Evolutionary conservation across 2,329 filamentous ascomycete species (phyloP), one percentile per base, ranked within the genome.

Genomic region (Pseudogymnoascus sp.): DNA sequence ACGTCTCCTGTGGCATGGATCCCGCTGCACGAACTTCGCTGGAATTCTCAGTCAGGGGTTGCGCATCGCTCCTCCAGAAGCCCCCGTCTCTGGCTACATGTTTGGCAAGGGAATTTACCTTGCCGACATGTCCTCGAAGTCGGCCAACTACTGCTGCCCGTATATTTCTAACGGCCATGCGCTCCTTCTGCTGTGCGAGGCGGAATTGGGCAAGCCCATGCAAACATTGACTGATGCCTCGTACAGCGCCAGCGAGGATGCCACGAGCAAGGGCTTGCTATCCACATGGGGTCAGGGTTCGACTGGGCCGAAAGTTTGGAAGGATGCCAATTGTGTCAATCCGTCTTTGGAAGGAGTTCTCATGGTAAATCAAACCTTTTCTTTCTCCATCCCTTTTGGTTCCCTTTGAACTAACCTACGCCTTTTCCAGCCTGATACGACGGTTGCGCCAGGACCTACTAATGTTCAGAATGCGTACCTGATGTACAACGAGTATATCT

Each of bases 51-150:
- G 86, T 62, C 90, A 96, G 73, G 92, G 92, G 66, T 82, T 96
- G 5, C 88, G 90, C n/a, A 96, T 96, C 66, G 92, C 92, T 5
- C 92, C 92, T 0, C 87, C 88, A 0, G 87, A 95, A 73, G 91
- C 91, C 0, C 92, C 90, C 0, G 86, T 86, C 0, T 82, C 80
- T 4, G 90, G 90, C 1, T 92, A 93, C 77, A 93, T 93, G 88
- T 96, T 95, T 67, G 91, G 88, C 62, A 95, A 95, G 74, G 91
- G 91, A 48, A 88, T 96, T 55, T 96, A 96, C 71, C 82, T 96
- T 1, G 90, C 90, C 2, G 90, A 95, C 69, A 92, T 92, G 80
- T 88, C 85, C 0, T 88, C 84, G 71, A 96, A 95, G 75, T 91
- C 87, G 1, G 90, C 90, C 13, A 84, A 84, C 68, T 96, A 96